Evolutionary conservation across 441 rosid genomes (phyloP).

Genomic region (Gossypium trilobum): DNA sequence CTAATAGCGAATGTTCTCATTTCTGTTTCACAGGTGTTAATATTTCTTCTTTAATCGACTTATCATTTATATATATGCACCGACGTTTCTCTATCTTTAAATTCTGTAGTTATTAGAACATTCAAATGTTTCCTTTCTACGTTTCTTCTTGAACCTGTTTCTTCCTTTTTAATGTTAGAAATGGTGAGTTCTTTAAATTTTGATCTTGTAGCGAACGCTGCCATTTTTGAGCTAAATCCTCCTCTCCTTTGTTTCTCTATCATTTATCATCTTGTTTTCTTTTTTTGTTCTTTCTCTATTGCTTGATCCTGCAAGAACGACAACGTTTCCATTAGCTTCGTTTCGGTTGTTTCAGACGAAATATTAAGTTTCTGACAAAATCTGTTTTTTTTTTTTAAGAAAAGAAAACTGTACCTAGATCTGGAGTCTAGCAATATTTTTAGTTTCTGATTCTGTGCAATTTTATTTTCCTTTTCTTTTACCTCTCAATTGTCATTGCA

Average conservation of each 20-base stretch:
- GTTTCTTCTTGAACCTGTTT: not conserved
- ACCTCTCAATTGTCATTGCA: no score
- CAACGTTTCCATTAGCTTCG: not conserved
- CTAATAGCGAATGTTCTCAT: not conserved
- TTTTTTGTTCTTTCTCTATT: not conserved
- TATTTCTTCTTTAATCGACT: not conserved
- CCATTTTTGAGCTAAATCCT: not conserved
- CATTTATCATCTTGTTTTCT: not conserved
- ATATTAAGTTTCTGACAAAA: not conserved
- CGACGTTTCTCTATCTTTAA: not conserved
- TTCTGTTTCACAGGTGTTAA: not conserved
- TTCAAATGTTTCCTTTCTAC: not conserved
- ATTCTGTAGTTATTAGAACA: not conserved
- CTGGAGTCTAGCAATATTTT: not conserved
- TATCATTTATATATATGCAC: not conserved
- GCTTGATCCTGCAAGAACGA: not conserved
- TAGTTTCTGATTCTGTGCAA: not conserved
- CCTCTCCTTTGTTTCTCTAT: not conserved
- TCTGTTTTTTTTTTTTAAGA: not conserved
- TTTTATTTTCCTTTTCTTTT: not conserved
- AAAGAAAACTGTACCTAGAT: not conserved
- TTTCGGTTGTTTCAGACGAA: not conserved
- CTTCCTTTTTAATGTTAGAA: not conserved
- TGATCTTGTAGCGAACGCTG: not conserved
- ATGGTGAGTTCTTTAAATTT: conserved; percentile 7